Conservation (phyloP, 495 filamentous ascomycete species). For the Podospora sp. region DNA sequence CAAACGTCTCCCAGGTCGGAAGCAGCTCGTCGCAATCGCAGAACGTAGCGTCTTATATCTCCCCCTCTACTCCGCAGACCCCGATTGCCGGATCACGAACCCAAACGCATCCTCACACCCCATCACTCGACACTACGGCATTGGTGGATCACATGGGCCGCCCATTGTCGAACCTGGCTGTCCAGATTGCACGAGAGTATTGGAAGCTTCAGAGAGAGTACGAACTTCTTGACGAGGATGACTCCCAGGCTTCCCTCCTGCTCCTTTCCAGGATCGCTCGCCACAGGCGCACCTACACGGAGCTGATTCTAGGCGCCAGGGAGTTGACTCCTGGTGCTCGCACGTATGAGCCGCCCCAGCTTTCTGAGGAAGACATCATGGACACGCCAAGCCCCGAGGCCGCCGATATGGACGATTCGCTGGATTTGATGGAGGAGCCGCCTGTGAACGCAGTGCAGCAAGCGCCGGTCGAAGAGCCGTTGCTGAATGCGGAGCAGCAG, state of each 20-base stretch:
- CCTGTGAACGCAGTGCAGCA: background rate
- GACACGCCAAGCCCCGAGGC: background rate
- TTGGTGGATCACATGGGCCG: background rate
- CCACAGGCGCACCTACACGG: slow-evolving; percentile 11
- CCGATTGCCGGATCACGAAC: background rate
- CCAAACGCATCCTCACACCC: background rate
- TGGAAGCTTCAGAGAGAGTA: background rate
- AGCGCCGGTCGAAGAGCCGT: slow-evolving; percentile 16
- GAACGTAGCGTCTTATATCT: too few species aligned
- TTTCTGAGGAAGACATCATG: slow-evolving; percentile 1
- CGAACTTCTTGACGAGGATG: background rate
- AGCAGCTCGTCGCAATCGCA: too few species aligned
- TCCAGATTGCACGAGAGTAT: background rate
- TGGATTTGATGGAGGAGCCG: too few species aligned
- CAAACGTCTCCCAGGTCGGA: too few species aligned
- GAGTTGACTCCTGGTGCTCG: slow-evolving; percentile 16
- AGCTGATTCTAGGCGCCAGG: slow-evolving; percentile 6
- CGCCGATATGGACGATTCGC: too few species aligned
- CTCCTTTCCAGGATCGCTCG: background rate
- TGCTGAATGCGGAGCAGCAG: slow-evolving; percentile 50
- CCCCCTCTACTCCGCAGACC: too few species aligned
- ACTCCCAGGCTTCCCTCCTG: background rate
- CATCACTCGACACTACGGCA: background rate
- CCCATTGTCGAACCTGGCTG: background rate
- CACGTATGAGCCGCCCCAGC: slow-evolving; percentile 24